Percentiles rank a stretch among this genome's conserved stretches.
These are phyloP conservation scores for Candida krabiensis DNA, from an alignment of 805 yeast species.

Conservation along the genomic window DNA sequence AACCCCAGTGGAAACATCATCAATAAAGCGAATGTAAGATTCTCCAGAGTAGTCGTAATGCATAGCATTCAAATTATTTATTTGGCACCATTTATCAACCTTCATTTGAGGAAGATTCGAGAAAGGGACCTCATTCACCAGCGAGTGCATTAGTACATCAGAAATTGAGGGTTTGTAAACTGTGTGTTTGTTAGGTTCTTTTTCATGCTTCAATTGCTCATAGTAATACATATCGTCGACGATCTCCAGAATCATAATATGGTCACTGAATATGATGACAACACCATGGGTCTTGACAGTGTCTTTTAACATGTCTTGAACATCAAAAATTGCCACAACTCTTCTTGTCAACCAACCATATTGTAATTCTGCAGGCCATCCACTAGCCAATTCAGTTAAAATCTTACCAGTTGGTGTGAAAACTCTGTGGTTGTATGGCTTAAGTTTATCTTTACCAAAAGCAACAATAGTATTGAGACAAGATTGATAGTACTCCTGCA, in stretches of 20 bases:
- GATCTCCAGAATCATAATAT: slow-evolving; percentile 62
- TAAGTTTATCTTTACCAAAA: slow-evolving; percentile 60
- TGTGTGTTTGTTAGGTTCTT: slow-evolving; percentile 7
- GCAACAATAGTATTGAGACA: slow-evolving; percentile 73
- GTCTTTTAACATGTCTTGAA: slow-evolving; percentile 23
- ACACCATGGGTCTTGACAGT: slow-evolving; percentile 46
- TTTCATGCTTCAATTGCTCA: slow-evolving; percentile 14
- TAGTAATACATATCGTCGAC: slow-evolving; percentile 42
- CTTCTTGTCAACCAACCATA: slow-evolving; percentile 87
- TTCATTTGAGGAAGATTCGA: slow-evolving; percentile 61
- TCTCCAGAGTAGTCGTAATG: slow-evolving; percentile 36
- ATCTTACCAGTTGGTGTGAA: slow-evolving; percentile 92
- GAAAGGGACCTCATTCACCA: slow-evolving; percentile 81
- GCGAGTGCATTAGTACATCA: slow-evolving; percentile 85
- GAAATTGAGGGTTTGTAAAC: slow-evolving; percentile 59
- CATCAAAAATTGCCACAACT: slow-evolving; percentile 72
- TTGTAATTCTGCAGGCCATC: slow-evolving; percentile 86
- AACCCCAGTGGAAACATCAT: slow-evolving; percentile 22
- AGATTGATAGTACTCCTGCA: slow-evolving; percentile 46
- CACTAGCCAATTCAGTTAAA: slow-evolving; percentile 75
- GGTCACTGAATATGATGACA: slow-evolving; percentile 79
- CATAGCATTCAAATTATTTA: slow-evolving; percentile 54
- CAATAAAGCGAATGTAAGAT: slow-evolving; percentile 28
- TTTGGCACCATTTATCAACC: slow-evolving; percentile 67
- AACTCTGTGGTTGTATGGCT: slow-evolving; percentile 60